Evolutionary conservation across 2,329 filamentous ascomycete species (phyloP), one percentile per base, ranked within the genome.

Genomic region (Talaromyces albobiverticillius): DNA sequence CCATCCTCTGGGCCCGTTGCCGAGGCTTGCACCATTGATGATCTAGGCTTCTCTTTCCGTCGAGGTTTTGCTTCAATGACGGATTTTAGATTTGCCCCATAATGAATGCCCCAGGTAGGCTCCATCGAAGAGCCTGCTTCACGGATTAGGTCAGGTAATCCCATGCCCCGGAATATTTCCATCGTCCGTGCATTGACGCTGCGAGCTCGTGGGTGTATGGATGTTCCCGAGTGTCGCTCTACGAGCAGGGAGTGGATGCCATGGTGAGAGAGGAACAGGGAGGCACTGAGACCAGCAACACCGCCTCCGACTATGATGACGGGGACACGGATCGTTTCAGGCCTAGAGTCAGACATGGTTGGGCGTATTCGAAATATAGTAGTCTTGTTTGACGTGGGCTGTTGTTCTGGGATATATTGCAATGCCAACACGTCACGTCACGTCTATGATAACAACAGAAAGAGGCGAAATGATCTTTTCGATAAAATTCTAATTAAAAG

Each of bases 161-260:
- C 52, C 16, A 54, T 46, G 40, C 25, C 50, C 4, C 52, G 46
- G 20, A 49, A 54, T 20, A 54, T 54, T 14, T 54, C 52, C 52
- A 54, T 54, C 6, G 52, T 54, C 16, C 52, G 52, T 2, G 52
- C 52, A 11, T 54, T 54, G 31, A 54, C 52, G 36, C 52, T 54
- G 23, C 52, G 52, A 29, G 52, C 52, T 45, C 52, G 46, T 2
- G 52, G 52, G 18, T 54, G 52, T 16, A 54, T 50, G 18, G 52
- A 54, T 16, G 52, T 46, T 22, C 52, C 46, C 2, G 46, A 18
- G 32, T 50, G 52, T 16, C 45, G 45, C 22, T 54, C 52, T 22
- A 54, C 46, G 18, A 54, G 52, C 23, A 50, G 9, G 3, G 45
- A 50, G 38, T 49, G 38, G 13, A 50, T 38, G 23, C 31, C 38